These are phyloP conservation scores for Fonsecaea monophora DNA, from an alignment of 2,329 filamentous ascomycete species.

Conservation along the genomic window DNA sequence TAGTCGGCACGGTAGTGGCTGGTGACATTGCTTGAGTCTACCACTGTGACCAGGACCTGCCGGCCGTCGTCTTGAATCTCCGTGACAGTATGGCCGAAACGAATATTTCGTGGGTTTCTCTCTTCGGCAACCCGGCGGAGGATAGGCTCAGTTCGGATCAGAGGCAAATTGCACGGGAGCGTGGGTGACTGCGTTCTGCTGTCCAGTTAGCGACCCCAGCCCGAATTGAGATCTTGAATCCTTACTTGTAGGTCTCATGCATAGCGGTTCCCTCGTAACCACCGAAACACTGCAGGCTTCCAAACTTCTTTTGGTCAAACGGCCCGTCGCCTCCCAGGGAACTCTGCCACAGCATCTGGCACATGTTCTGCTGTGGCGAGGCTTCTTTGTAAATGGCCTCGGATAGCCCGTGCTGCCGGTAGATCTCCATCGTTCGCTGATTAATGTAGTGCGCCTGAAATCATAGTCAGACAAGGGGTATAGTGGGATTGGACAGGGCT, in stretches of 20 bases:
- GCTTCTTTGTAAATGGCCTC: constrained; percentile 39
- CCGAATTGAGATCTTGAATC: no score
- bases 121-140: constrained; percentile 41
- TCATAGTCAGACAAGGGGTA: no score
- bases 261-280: no score
- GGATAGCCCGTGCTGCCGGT: constrained; percentile 43
- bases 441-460: constrained; percentile 43
- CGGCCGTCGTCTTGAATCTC: constrained; percentile 7
- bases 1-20: constrained; percentile 39
- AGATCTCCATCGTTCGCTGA: constrained; percentile 39
- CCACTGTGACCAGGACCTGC: not conserved
- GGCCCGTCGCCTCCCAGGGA: constrained; percentile 41
- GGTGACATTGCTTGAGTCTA: constrained; percentile 34
- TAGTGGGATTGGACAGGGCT: no score
- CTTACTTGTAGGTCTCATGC: no score
- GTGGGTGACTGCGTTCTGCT: no score
- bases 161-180: constrained; percentile 6
- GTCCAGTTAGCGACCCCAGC: no score
- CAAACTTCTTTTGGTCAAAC: constrained; percentile 1
- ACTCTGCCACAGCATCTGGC: constrained; percentile 43
- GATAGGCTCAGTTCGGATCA: constrained; percentile 42
- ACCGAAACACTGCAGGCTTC: not conserved
- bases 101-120: constrained; percentile 43
- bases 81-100: not conserved
- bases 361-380: constrained; percentile 40